These are phyloP conservation scores for Melampsora americana DNA, from an alignment of 1,284 basidiomycete species.

Conservation along the genomic window DNA sequence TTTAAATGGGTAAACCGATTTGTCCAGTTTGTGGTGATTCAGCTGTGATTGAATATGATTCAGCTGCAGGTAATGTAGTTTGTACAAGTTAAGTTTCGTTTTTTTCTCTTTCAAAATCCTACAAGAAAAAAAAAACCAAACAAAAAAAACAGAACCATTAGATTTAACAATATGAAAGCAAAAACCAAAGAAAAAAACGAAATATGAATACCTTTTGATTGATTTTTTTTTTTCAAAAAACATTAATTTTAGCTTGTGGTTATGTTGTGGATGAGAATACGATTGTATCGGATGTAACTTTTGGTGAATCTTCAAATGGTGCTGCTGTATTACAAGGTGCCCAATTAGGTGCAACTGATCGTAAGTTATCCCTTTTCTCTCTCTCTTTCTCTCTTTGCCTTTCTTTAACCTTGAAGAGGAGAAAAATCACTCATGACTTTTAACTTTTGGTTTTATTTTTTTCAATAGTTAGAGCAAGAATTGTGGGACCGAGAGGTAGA, in stretches of 20 bases:
- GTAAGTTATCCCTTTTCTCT: constrained; percentile 62
- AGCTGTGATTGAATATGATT: constrained; percentile 35
- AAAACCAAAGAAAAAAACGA: no score
- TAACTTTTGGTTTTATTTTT: not conserved
- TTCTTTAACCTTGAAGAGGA: no score
- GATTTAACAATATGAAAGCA: no score
- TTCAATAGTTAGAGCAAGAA: constrained; percentile 67
- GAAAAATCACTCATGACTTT: constrained; percentile 15
- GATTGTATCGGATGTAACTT: constrained; percentile 88
- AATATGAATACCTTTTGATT: no score
- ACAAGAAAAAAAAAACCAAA: no score
- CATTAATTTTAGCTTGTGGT: constrained; percentile 48
- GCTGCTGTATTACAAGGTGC: constrained; percentile 93
- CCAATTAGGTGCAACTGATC: constrained; percentile 85
- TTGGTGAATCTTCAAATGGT: constrained; percentile 86
- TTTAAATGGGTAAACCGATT: constrained; percentile 9
- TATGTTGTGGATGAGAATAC: constrained; percentile 85
- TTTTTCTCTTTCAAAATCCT: no score
- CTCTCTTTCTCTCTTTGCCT: no score
- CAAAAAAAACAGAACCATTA: no score
- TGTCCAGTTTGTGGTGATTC: constrained; percentile 39
- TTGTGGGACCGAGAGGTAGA: constrained; percentile 69
- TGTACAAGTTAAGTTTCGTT: constrained; percentile 41
- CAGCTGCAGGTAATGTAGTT: constrained; percentile 30
- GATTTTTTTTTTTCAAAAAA: no score